Base-by-base conservation (phyloP, 1,284 basidiomycete species). In the Dichomitus squalens region DNA sequence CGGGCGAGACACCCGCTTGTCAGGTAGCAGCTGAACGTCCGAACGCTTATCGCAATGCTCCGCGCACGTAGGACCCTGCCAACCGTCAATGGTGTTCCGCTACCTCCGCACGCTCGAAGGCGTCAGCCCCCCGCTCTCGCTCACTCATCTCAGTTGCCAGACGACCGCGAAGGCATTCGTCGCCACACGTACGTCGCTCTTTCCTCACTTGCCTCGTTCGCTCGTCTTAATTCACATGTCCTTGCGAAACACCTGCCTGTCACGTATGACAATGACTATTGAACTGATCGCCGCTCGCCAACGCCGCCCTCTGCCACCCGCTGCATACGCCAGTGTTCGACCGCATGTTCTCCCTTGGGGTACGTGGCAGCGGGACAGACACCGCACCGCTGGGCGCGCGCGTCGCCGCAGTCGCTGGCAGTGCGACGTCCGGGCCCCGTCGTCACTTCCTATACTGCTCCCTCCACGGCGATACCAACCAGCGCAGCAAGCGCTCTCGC, bases 71-170 rank as follows among this genome's bases (percentile, higher is more conserved):
- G 89, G 88, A 23, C 90, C 88, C 11, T 93, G 88, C 59, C 93
- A 94, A 73, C 93, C 92, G 0, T 92, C 88, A 18, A 92, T 95
- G 85, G 91, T 96, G 20, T 95, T 92, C 72, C 89, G 92, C 31
- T 93, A 92, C 73, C 80, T 94, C 36, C 85, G 92, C 43, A 87
- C 86, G 66, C 77, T 94, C 12, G 92, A 94, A 69, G 90, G 90
- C 23, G 83, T 92, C 59, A 92, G 87, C 63, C 92, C 91, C 5
- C 90, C 92, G 2, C 77, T 94, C 34, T 82, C 86, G 12, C 78
- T 94, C 16, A 90, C 88, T 0, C 92, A 94, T 66, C 87, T 93
- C 27, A 80, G 83, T n/a, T 96, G 94, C 73, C 93, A 96, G 70
- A 86, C 83, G 16, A 88, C 87, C 43, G 94, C 94, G 11, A 94